These are phyloP conservation scores for Vachellia collinsii DNA, from an alignment of 306 rosid genomes.

Conservation along the genomic window DNA sequence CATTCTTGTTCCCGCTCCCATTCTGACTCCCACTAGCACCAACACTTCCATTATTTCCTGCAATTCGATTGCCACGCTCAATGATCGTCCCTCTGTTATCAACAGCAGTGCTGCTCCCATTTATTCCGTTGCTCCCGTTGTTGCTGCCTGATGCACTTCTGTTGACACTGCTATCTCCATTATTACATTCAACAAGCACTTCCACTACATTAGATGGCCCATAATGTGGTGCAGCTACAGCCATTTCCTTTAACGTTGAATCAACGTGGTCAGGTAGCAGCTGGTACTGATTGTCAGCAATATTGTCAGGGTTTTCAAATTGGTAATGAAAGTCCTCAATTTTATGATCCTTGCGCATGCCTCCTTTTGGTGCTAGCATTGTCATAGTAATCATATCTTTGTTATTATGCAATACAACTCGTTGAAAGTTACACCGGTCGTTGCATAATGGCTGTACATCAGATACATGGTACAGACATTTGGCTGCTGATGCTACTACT, in stretches of 20 bases:
- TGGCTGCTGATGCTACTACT: slow-evolving; percentile 51
- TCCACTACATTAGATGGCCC: slow-evolving; percentile 66
- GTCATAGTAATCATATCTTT: slow-evolving; percentile 38
- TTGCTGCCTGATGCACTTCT: slow-evolving; percentile 77
- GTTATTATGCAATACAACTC: slow-evolving; percentile 41
- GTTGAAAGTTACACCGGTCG: slow-evolving; percentile 47
- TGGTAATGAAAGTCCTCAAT: slow-evolving; percentile 48
- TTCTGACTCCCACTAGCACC: slow-evolving; percentile 63
- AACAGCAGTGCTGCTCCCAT: slow-evolving; percentile 58
- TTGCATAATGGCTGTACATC: slow-evolving; percentile 57
- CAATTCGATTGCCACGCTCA: slow-evolving; percentile 53
- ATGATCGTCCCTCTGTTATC: slow-evolving; percentile 56
- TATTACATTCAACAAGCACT: slow-evolving; percentile 56
- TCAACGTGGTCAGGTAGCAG: slow-evolving; percentile 49
- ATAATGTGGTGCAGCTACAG: slow-evolving; percentile 58
- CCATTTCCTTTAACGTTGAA: slow-evolving; percentile 56
- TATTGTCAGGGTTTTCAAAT: slow-evolving; percentile 45
- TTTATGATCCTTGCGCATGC: slow-evolving; percentile 42
- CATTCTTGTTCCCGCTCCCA: slow-evolving; percentile 38
- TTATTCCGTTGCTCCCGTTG: slow-evolving; percentile 74
- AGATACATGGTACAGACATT: slow-evolving; percentile 52
- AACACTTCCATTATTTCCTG: slow-evolving; percentile 64
- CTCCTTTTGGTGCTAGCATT: slow-evolving; percentile 49
- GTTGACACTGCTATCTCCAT: slow-evolving; percentile 57
- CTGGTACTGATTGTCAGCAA: slow-evolving; percentile 44